These are phyloP conservation scores for Pisolithus sp. DNA, from an alignment of 768 basidiomycete genomes.

Conservation along the genomic window DNA sequence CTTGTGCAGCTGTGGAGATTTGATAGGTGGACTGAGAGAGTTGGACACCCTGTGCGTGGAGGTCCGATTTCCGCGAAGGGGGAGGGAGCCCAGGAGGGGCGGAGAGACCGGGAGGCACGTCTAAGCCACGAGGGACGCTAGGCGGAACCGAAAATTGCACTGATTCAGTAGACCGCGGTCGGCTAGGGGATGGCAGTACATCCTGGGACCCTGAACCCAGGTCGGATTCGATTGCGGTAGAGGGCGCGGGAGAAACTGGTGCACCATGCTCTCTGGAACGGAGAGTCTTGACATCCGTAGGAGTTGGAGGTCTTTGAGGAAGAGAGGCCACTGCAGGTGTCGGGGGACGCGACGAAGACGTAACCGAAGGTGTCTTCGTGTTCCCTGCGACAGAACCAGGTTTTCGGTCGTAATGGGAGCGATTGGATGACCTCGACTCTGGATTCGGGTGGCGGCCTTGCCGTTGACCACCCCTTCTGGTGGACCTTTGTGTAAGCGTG, in stretches of 20 bases:
- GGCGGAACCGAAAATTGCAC: slow-evolving; percentile 29
- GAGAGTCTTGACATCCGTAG: slow-evolving; percentile 35
- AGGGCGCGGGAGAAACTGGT: slow-evolving; percentile 41
- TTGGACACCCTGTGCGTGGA: slow-evolving; percentile 39
- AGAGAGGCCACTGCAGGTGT: slow-evolving; percentile 39
- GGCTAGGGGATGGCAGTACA: slow-evolving; percentile 34
- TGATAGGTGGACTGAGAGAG: slow-evolving; percentile 60
- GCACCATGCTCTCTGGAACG: slow-evolving; percentile 38
- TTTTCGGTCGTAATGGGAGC: slow-evolving; percentile 41
- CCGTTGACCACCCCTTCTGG: slow-evolving; percentile 42
- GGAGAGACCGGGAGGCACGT: slow-evolving; percentile 54
- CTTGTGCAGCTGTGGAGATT: slow-evolving; percentile 80
- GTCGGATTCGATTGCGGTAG: slow-evolving; percentile 47
- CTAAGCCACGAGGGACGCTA: slow-evolving; percentile 46
- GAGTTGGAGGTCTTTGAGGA: slow-evolving; percentile 39
- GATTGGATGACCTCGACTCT: slow-evolving; percentile 32
- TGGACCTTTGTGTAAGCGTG: slow-evolving; percentile 29
- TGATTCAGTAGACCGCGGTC: slow-evolving; percentile 37
- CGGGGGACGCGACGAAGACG: slow-evolving; percentile 51
- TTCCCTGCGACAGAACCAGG: slow-evolving; percentile 24
- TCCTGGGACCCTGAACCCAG: slow-evolving; percentile 39
- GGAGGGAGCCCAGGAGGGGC: slow-evolving; percentile 45
- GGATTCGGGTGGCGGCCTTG: slow-evolving; percentile 37
- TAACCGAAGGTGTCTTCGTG: slow-evolving; percentile 41
- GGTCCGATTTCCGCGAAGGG: slow-evolving; percentile 45